phyloP scores from a whole-genome alignment of 2,329 filamentous ascomycete genomes.

The Aurifilum marmelostoma region DNA sequence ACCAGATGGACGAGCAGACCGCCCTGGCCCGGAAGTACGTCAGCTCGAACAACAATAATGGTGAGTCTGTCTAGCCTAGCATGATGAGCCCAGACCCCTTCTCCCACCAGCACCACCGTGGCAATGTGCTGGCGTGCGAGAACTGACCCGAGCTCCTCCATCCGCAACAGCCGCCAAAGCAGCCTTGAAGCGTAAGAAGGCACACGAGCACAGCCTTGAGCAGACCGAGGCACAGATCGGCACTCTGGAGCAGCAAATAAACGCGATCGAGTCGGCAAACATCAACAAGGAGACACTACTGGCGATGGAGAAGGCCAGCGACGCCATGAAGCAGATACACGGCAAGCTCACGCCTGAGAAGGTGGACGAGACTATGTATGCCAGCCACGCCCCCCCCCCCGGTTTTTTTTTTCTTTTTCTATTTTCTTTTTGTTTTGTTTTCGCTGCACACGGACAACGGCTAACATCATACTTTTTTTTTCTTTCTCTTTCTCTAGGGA shows the following conservation, averaged over 20 bases:
- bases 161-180: slow-evolving; percentile 75
- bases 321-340: slow-evolving; percentile 93
- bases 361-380: slow-evolving; percentile 93
- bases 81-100: slow-evolving; percentile 8
- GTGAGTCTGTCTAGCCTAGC: slow-evolving; percentile 51
- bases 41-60: slow-evolving; percentile 88
- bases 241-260: slow-evolving; percentile 93
- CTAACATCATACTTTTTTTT: slow-evolving; percentile 36
- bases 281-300: slow-evolving; percentile 96
- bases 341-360: slow-evolving; percentile 89
- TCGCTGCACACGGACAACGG: slow-evolving; percentile 22
- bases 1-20: slow-evolving; percentile 92
- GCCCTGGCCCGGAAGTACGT: slow-evolving; percentile 86
- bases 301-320: slow-evolving; percentile 88
- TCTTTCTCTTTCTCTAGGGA: slow-evolving; percentile 63
- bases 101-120: too few relatives aligned
- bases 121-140: background rate
- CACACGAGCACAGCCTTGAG: slow-evolving; percentile 86
- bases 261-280: slow-evolving; percentile 95
- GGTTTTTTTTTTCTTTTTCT: too few relatives aligned
- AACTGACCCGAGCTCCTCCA: slow-evolving; percentile 32
- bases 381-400: too few relatives aligned
- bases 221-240: slow-evolving; percentile 89
- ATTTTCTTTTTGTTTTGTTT: too few relatives aligned
- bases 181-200: slow-evolving; percentile 91